Percentiles rank a stretch among this genome's conserved stretches.
Evolutionary conservation across 257 asterid genomes (phyloP).

Genomic region (Solanum chiquidenum): DNA sequence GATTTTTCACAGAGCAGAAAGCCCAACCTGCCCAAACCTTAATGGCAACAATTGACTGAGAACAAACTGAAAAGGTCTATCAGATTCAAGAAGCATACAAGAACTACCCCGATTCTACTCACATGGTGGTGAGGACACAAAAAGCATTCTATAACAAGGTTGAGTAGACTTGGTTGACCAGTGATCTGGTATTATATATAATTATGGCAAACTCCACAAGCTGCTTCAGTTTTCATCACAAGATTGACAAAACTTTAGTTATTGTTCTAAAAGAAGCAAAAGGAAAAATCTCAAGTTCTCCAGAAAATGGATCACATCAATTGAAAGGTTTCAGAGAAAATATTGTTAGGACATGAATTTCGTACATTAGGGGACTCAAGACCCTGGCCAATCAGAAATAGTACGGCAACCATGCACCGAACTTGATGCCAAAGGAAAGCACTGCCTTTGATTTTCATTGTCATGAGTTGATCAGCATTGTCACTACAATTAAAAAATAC

Average conservation of each 20-base stretch:
- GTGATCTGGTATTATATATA: neutral
- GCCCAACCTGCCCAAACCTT: neutral
- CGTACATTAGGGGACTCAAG: constrained; percentile 86
- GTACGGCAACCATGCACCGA: constrained; percentile 91
- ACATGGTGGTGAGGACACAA: neutral
- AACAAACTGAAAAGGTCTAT: neutral
- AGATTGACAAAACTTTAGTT: neutral
- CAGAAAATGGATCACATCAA: neutral
- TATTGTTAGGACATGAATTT: neutral
- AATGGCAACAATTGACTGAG: neutral
- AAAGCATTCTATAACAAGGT: neutral
- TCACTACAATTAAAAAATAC: constrained; percentile 29
- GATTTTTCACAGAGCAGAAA: neutral
- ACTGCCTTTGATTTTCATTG: constrained; percentile 68
- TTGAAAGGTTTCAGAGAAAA: neutral
- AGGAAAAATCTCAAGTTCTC: neutral
- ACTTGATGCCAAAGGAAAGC: constrained; percentile 99
- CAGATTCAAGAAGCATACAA: neutral
- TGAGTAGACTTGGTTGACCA: neutral
- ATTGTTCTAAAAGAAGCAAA: neutral
- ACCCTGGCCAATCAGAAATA: constrained; percentile 89
- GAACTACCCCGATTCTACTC: neutral
- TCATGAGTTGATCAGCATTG: constrained; percentile 67
- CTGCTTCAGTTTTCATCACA: neutral
- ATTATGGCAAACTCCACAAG: neutral